A percentile compares a stretch with the other conserved stretches of the same genome.
phyloP scores from a whole-genome alignment of 2,329 filamentous ascomycete species.

The Fusarium sp. region DNA sequence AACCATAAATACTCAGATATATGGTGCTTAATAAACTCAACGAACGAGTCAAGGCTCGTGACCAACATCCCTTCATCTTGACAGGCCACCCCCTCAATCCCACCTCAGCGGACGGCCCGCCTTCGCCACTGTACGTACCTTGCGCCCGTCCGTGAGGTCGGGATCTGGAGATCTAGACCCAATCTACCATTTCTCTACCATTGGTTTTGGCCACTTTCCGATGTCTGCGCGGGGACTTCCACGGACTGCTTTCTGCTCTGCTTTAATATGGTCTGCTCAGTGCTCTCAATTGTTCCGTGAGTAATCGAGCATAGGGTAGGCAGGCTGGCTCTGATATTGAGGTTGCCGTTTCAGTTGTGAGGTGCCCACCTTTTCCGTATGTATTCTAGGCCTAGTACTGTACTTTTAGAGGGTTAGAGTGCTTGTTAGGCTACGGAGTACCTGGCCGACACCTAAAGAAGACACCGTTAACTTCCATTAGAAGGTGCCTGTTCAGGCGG shows the following conservation, averaged over 20 bases:
- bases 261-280: background rate
- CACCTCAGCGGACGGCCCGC: background rate
- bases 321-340: too few species aligned
- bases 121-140: background rate
- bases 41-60: too few species aligned
- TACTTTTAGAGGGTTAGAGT: too few species aligned
- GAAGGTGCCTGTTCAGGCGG: background rate
- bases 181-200: constrained; percentile 39
- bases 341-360: too few species aligned
- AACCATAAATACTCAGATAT: too few species aligned
- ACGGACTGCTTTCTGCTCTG: background rate
- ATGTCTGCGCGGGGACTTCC: background rate
- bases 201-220: constrained; percentile 40
- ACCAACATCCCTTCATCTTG: background rate
- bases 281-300: background rate
- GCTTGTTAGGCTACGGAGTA: background rate
- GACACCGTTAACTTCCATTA: background rate
- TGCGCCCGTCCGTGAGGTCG: constrained; percentile 18
- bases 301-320: background rate
- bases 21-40: too few species aligned
- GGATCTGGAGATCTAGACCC: constrained; percentile 35
- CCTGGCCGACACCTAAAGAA: background rate
- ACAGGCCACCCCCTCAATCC: constrained; percentile 25
- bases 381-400: too few species aligned
- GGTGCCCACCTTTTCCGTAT: too few species aligned